Percentiles rank a stretch among this genome's conserved stretches.
Conservation (phyloP, 139 green algal genomes). For the Coccomyxa sp. region DNA sequence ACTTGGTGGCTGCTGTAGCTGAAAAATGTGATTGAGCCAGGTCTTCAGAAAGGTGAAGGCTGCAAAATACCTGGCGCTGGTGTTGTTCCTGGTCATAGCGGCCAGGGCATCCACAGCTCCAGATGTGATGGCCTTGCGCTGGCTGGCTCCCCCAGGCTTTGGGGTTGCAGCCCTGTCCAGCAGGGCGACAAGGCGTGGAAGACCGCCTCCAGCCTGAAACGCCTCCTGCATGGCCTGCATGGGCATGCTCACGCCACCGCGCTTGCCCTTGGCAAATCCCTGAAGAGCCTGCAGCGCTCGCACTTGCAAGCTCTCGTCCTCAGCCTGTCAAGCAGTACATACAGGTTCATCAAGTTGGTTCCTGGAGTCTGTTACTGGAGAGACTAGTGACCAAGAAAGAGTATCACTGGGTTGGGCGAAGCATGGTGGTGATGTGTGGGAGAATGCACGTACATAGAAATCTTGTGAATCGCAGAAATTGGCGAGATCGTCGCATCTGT, state of each 20-base stretch:
- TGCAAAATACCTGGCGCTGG: not conserved
- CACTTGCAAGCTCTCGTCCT: not conserved
- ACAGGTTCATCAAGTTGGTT: too few species aligned
- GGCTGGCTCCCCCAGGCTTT: not conserved
- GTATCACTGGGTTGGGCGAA: not conserved
- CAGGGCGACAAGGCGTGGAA: constrained; percentile 6
- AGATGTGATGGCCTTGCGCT: not conserved
- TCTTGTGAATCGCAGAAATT: not conserved
- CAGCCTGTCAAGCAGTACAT: not conserved
- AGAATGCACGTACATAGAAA: not conserved
- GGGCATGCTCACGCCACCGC: not conserved
- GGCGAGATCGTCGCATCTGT: too few species aligned
- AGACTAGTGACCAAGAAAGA: not conserved
- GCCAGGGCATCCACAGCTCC: constrained; percentile 10
- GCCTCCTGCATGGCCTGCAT: not conserved
- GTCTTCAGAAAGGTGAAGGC: not conserved
- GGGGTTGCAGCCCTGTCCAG: not conserved
- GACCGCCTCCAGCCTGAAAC: not conserved
- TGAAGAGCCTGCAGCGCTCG: constrained; percentile 5
- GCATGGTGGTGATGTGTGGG: not conserved
- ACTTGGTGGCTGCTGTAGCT: not conserved
- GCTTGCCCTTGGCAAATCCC: not conserved
- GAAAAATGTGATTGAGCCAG: not conserved
- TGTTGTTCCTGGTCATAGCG: constrained; percentile 8
- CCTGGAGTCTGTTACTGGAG: not conserved